phyloP scores from a whole-genome alignment of 257 asterid genomes.

The Ocimum tenuiflorum region DNA sequence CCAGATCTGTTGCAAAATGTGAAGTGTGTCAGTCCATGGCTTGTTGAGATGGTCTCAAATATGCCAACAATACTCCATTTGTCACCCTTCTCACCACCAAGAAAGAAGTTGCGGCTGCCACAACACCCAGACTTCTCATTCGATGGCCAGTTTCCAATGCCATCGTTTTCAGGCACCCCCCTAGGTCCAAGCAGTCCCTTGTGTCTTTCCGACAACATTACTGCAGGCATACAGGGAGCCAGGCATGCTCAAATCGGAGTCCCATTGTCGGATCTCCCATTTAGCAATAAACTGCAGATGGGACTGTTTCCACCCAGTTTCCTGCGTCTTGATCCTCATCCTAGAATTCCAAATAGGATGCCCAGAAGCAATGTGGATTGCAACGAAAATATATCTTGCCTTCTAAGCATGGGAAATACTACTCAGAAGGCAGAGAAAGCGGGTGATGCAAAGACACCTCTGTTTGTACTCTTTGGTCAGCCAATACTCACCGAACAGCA shows the following conservation, averaged over 20 bases:
- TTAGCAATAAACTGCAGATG: conserved; percentile 67
- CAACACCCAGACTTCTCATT: conserved; percentile 53
- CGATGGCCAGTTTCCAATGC: conserved; percentile 62
- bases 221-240: conserved; percentile 99
- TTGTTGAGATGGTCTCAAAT: conserved; percentile 67
- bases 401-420: conserved; percentile 60
- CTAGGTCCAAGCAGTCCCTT: conserved; percentile 63
- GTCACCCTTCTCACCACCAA: conserved; percentile 69
- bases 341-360: conserved; percentile 36
- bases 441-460: conserved; percentile 41
- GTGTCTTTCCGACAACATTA: conserved; percentile 50
- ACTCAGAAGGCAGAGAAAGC: conserved; percentile 37
- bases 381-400: conserved; percentile 61
- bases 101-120: conserved; percentile 57
- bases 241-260: conserved; percentile 96
- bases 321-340: conserved; percentile 39
- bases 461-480: conserved; percentile 80
- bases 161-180: conserved; percentile 78
- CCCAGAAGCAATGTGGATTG: conserved; percentile 27
- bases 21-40: conserved; percentile 94
- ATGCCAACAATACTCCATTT: conserved; percentile 59
- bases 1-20: conserved; percentile 78
- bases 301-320: conserved; percentile 51
- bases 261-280: conserved; percentile 65
- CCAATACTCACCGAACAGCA: conserved; percentile 97